phyloP scores from a whole-genome alignment of 805 yeast species.

The Scheffersomyces ergatensis region DNA sequence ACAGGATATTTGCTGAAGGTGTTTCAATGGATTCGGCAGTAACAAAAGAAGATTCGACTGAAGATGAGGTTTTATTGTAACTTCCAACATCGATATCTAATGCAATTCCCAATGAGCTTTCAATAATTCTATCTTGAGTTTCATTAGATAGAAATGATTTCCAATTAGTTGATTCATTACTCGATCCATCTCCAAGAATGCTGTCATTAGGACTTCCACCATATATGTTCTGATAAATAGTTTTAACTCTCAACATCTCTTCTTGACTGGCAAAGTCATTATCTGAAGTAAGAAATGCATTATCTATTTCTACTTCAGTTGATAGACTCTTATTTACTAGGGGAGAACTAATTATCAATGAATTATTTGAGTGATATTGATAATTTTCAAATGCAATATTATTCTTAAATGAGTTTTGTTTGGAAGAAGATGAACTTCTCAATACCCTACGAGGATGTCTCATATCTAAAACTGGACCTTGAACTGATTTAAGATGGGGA shows the following conservation, averaged over 20 bases:
- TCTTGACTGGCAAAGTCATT: slow-evolving; percentile 5
- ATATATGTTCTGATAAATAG: slow-evolving; percentile 7
- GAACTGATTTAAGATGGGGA: neutral
- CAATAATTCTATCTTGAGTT: neutral
- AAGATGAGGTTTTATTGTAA: neutral
- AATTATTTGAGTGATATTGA: neutral
- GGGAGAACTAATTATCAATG: slow-evolving; percentile 13
- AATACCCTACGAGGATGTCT: neutral
- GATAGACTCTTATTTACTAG: slow-evolving; percentile 5
- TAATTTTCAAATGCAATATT: neutral
- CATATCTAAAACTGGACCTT: neutral
- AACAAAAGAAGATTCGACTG: neutral
- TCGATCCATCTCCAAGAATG: too few species aligned
- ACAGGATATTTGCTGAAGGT: too few species aligned
- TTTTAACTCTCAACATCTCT: slow-evolving; percentile 2
- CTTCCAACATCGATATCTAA: neutral
- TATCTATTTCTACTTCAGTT: slow-evolving; percentile 15
- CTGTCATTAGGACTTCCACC: slow-evolving; percentile 6
- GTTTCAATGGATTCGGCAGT: too few species aligned
- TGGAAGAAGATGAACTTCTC: too few species aligned
- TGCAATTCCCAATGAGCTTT: neutral
- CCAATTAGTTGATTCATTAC: neutral
- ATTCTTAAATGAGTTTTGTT: neutral
- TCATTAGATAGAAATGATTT: neutral
- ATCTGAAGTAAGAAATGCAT: slow-evolving; percentile 19